A percentile compares a stretch with the other conserved stretches of the same genome.
Conservation (phyloP, 345 rosid species). For the Eucalyptus marginata region DNA sequence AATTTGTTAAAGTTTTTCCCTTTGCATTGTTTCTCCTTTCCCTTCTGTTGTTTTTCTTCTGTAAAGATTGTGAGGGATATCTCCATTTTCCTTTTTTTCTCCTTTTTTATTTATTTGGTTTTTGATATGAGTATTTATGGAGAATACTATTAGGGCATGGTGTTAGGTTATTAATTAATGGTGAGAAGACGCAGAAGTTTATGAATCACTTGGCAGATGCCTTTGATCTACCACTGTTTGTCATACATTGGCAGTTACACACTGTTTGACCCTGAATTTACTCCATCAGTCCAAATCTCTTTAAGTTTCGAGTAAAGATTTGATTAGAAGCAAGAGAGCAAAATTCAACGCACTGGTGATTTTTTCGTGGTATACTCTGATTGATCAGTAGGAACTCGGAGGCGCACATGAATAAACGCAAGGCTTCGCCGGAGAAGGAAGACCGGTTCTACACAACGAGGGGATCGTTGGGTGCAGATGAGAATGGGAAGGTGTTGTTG, state of each 20-base stretch:
- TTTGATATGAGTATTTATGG: background rate
- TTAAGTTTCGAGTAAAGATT: background rate
- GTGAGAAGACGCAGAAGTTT: background rate
- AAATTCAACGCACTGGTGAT: background rate
- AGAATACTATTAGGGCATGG: background rate
- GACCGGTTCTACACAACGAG: slow-evolving; percentile 73
- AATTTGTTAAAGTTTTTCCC: background rate
- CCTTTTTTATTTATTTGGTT: background rate
- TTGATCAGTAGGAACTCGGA: slow-evolving; percentile 29
- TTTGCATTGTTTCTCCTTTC: background rate
- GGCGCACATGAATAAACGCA: slow-evolving; percentile 26
- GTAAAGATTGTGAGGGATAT: background rate
- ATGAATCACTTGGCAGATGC: background rate
- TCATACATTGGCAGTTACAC: background rate
- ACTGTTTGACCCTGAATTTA: background rate
- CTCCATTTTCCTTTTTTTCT: background rate
- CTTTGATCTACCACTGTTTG: background rate
- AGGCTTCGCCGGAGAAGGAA: slow-evolving; percentile 58
- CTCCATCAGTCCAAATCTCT: background rate
- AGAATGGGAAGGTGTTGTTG: slow-evolving; percentile 37
- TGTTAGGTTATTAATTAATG: background rate
- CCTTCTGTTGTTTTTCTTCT: background rate
- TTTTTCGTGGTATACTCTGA: background rate
- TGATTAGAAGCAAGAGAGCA: background rate
- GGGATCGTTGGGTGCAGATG: slow-evolving; percentile 67